These are phyloP conservation scores for Xylariomycetidae sp. DNA, from an alignment of 2,329 filamentous ascomycete species.

Conservation along the genomic window DNA sequence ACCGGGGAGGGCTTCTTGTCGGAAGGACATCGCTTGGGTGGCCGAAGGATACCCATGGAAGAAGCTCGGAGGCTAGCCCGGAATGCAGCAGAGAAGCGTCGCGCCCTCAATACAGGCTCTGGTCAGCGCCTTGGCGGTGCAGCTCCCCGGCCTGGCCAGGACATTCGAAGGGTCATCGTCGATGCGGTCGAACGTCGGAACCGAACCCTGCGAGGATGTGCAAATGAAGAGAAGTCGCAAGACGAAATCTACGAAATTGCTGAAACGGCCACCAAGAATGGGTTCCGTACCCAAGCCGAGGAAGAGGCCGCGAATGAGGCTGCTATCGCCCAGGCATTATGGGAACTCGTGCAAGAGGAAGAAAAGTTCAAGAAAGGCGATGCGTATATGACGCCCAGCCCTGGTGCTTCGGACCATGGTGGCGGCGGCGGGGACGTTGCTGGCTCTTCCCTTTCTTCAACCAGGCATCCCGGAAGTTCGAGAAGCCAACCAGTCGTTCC, in stretches of 20 bases:
- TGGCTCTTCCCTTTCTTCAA: too few relatives aligned
- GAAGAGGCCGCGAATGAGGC: conserved; percentile 84
- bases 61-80: conserved; percentile 73
- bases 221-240: conserved; percentile 61
- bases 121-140: conserved; percentile 69
- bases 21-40: conserved; percentile 68
- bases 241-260: conserved; percentile 59
- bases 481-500: too few relatives aligned
- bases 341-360: conserved; percentile 82
- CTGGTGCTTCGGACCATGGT: too few relatives aligned
- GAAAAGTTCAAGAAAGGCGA: conserved; percentile 50
- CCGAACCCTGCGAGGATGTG: conserved; percentile 67
- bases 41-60: conserved; percentile 55
- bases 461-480: too few relatives aligned
- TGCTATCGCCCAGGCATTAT: conserved; percentile 78
- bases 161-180: conserved; percentile 67
- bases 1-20: conserved; percentile 85
- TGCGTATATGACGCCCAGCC: conserved; percentile 43
- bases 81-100: conserved; percentile 66
- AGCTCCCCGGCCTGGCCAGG: conserved; percentile 45
- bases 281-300: conserved; percentile 77
- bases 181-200: conserved; percentile 65
- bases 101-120: conserved; percentile 50
- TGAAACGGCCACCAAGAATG: conserved; percentile 59
- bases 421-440: too few relatives aligned